Evolutionary conservation across 805 yeast genomes (phyloP).

Genomic region (Ogataea sp.): DNA sequence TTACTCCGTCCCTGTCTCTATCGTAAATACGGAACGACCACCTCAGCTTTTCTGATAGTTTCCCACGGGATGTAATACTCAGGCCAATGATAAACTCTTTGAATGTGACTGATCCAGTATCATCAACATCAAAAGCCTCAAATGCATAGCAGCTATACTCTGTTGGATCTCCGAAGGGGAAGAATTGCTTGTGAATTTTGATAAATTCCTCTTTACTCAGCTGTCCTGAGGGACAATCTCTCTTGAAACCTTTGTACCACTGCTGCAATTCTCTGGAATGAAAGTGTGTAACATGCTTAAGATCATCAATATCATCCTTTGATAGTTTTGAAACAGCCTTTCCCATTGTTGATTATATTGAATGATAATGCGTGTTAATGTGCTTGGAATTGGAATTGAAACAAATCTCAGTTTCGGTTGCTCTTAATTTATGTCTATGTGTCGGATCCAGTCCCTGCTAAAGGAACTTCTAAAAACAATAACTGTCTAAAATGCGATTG

Average conservation of each 20-base stretch:
- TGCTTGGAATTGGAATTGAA: too few species aligned
- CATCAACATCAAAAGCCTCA: constrained; percentile 79
- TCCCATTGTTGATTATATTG: constrained; percentile 80
- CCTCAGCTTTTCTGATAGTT: constrained; percentile 70
- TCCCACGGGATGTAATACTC: constrained; percentile 80
- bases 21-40: constrained; percentile 93
- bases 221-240: constrained; percentile 92
- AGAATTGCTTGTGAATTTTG: constrained; percentile 90
- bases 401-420: too few species aligned
- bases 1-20: constrained; percentile 66
- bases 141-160: constrained; percentile 86
- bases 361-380: too few species aligned
- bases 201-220: constrained; percentile 80
- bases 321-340: constrained; percentile 89
- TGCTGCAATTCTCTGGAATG: constrained; percentile 93
- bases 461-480: too few species aligned
- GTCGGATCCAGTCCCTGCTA: too few species aligned
- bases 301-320: constrained; percentile 77
- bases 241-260: constrained; percentile 93
- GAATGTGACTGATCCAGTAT: constrained; percentile 77
- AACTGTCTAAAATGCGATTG: too few species aligned
- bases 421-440: too few species aligned
- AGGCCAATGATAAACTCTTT: constrained; percentile 87
- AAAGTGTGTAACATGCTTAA: constrained; percentile 82
- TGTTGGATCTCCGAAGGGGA: constrained; percentile 96